phyloP scores from a whole-genome alignment of 495 filamentous ascomycete species.

The Peziza echinospora region DNA sequence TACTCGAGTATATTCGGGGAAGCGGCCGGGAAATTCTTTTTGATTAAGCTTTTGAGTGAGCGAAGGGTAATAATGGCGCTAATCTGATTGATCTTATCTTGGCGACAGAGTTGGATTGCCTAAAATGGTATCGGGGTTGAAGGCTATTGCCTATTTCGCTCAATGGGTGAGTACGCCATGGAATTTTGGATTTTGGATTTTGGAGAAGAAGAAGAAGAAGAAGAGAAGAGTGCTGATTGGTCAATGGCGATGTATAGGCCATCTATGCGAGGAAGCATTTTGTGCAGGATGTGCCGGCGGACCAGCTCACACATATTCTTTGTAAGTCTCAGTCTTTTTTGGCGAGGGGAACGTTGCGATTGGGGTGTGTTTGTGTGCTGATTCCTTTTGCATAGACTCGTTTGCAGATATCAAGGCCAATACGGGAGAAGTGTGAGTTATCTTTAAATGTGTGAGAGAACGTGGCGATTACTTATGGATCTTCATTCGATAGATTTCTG shows the following conservation, averaged over 20 bases:
- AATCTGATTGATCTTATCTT: no score
- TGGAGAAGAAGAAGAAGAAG: no score
- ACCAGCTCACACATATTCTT: constrained; percentile 76
- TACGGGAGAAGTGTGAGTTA: constrained; percentile 59
- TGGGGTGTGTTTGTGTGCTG: no score
- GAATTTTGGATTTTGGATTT: neutral
- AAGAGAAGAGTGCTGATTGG: neutral
- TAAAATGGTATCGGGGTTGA: neutral
- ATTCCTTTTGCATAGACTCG: constrained; percentile 26
- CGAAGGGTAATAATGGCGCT: no score
- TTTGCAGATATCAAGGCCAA: constrained; percentile 66
- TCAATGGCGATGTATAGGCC: constrained; percentile 28
- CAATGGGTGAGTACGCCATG: constrained; percentile 36
- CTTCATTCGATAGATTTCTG: constrained; percentile 14
- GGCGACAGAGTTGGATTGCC: neutral
- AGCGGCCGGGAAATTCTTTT: neutral
- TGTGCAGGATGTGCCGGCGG: constrained; percentile 67
- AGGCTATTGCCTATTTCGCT: constrained; percentile 63
- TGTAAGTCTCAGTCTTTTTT: constrained; percentile 21
- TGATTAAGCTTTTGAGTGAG: neutral
- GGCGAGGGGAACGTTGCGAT: neutral
- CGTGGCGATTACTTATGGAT: no score
- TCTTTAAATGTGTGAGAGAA: no score
- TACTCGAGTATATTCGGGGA: neutral
- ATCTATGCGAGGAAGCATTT: constrained; percentile 71